A percentile compares a stretch with the other conserved stretches of the same genome.
phyloP scores from a whole-genome alignment of 192 early-diverging fungal species.

The Dissophora ornata region DNA sequence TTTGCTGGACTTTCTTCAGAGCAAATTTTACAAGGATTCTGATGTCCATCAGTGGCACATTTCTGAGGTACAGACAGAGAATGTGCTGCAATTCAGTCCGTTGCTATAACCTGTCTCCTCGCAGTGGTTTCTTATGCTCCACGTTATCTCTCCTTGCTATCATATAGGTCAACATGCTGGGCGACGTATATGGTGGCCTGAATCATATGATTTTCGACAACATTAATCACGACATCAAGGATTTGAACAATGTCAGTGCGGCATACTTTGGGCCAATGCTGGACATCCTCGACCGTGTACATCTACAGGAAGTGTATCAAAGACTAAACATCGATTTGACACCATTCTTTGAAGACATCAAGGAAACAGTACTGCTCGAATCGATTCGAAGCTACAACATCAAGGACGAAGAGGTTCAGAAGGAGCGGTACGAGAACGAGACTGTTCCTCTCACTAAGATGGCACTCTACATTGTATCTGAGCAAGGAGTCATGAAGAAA shows the following conservation, averaged over 20 bases:
- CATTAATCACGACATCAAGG: conserved; percentile 50
- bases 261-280: conserved; percentile 43
- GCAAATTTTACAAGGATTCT: conserved; percentile 59
- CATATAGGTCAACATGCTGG: conserved; percentile 57
- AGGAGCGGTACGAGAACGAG: conserved; percentile 47
- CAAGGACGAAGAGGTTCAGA: conserved; percentile 46
- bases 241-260: conserved; percentile 30
- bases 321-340: conserved; percentile 39
- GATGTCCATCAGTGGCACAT: conserved; percentile 66
- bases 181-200: conserved; percentile 58
- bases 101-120: no score
- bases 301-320: conserved; percentile 51
- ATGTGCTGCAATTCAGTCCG: no score
- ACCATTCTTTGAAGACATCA: conserved; percentile 52
- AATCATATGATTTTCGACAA: conserved; percentile 58
- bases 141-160: background rate
- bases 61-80: conserved; percentile 62
- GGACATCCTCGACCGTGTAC: conserved; percentile 41
- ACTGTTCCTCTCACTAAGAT: conserved; percentile 45
- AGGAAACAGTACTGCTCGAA: conserved; percentile 35
- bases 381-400: conserved; percentile 32
- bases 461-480: conserved; percentile 48
- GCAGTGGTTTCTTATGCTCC: background rate
- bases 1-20: conserved; percentile 40
- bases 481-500: conserved; percentile 43